Base-by-base conservation (phyloP, 192 early-diverging fungal species). In the Chytriomyces hyalinus region DNA sequence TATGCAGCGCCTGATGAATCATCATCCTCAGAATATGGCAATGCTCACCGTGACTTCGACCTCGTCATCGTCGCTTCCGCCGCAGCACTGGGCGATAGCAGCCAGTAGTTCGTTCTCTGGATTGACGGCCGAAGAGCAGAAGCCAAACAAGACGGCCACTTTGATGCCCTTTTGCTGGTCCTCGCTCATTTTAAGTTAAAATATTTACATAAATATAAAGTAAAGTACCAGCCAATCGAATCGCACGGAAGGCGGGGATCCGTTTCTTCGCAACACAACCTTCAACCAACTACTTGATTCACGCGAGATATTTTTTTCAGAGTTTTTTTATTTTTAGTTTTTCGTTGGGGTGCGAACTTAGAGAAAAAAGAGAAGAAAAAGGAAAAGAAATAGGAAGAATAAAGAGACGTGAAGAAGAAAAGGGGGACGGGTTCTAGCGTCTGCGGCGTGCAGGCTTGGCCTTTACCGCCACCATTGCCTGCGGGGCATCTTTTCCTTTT, bases 1-100 rank as follows among this genome's bases (percentile, higher is more conserved):
- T 3, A 11, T 49, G 9, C 1, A 20, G 44, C 13, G 46, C 61
- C 20, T 15, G 45, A 13, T 60, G 17, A 13, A 5, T n/a, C 67
- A 15, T 26, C 59, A 44, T 43, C 20, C 4, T 43, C 24, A 26
- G 22, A 26, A 36, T 36, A 36, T 3, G 22, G 11, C 10, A 50
- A 53, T 50, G 57, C 69, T 22, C 43, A 73, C 71, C 71, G 46
- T n/a, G 7, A 73, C 60, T 49, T 24, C n/a, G 11, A 62, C 71
- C 24, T 13, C n/a, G 13, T 63, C 71, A 44, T 48, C 60, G 17
- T 62, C 71, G 11, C 8, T 15, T 15, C 24, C n/a, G 7, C 46
- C 11, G 44, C 59, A 73, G 22, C 57, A 48, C 45, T 36, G 8
- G 6, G 71, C 71, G 24, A 73, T 49, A 24, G 71, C 71, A 20